Evolutionary conservation across 768 basidiomycete species (phyloP).

Genomic region (Naganishia randhawae): DNA sequence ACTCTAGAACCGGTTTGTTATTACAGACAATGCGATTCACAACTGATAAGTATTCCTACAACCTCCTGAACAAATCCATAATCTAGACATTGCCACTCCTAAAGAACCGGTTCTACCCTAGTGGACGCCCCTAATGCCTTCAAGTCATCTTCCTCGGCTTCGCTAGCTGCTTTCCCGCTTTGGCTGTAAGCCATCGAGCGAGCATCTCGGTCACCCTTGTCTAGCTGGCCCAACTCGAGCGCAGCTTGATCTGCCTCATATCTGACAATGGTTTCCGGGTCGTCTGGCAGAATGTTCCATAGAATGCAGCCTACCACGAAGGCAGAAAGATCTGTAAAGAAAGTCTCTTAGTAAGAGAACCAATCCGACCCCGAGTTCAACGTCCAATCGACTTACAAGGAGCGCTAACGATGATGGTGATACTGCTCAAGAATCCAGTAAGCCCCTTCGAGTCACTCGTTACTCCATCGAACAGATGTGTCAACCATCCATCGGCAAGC

Average conservation of each 20-base stretch:
- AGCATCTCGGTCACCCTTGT: constrained; percentile 8
- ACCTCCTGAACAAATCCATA: not conserved
- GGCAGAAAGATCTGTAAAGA: constrained; percentile 56
- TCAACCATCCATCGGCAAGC: constrained; percentile 64
- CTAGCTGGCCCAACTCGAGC: constrained; percentile 21
- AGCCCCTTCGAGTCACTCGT: constrained; percentile 58
- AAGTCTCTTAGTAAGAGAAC: not conserved
- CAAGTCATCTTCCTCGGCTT: constrained; percentile 12
- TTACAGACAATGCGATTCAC: not conserved
- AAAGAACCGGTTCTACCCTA: constrained; percentile 14
- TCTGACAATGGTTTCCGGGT: constrained; percentile 27
- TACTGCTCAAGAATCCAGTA: constrained; percentile 68
- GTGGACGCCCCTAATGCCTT: constrained; percentile 14
- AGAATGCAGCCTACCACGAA: constrained; percentile 62
- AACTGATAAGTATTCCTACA: not conserved
- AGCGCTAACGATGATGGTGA: constrained; percentile 73
- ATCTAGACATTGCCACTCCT: not conserved
- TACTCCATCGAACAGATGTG: constrained; percentile 67
- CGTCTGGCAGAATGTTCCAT: constrained; percentile 59
- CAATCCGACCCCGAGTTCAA: not conserved
- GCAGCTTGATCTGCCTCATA: constrained; percentile 9
- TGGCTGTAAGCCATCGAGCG: constrained; percentile 10
- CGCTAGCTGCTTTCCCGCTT: constrained; percentile 2
- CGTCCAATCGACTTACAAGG: constrained; percentile 61
- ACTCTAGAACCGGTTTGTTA: no score